Evolutionary conservation across 352 stramenopile species (phyloP), one percentile per base, ranked within the genome.

Genomic region (Phytophthora megakarya): DNA sequence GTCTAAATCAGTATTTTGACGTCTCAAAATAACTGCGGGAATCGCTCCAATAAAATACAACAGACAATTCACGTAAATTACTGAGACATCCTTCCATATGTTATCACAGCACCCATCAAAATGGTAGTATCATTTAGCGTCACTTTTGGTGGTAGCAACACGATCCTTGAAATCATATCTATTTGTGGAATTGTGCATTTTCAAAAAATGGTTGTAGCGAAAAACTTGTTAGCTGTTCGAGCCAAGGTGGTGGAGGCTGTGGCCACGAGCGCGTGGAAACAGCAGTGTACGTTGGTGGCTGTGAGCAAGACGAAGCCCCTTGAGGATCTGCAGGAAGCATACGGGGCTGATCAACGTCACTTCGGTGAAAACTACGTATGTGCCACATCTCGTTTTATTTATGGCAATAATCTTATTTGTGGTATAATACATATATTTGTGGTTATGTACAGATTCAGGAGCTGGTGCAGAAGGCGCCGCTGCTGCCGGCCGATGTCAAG

Each of bases 331-430:
- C 65, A 89, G 52, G 89, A 88, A 21, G 88, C 89, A 19, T 98
- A 98, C 71, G 88, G 97, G 9, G 80, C 88, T 19, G 90, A 92
- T 11, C 95, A 98, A 67, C 80, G 92, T 52, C 81, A 98, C 52
- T 99, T 99, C 84, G 97, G 97, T 39, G 97, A 99, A 70, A 99
- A 99, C 81, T 99, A 99, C 73, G 96, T 98, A 61, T 43, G 72
- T 75, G 23, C 40, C 35, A 39, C 25, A 56, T 39, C 43, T 28
- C 2, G 16, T 5, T 45, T 0, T 56, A 47, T 43, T 45, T 39
- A 18, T 60, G 30, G 30, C 8, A 40, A 33, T 33, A 7, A 44
- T 28, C 18, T 47, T 57, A 59, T 54, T 40, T 43, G 19, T 64
- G 30, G 39, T 15, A 46, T 66, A 19, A 63, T 32, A n/a, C 35